phyloP scores from a whole-genome alignment of 768 basidiomycete genomes.

The Hortiboletus campestris region DNA sequence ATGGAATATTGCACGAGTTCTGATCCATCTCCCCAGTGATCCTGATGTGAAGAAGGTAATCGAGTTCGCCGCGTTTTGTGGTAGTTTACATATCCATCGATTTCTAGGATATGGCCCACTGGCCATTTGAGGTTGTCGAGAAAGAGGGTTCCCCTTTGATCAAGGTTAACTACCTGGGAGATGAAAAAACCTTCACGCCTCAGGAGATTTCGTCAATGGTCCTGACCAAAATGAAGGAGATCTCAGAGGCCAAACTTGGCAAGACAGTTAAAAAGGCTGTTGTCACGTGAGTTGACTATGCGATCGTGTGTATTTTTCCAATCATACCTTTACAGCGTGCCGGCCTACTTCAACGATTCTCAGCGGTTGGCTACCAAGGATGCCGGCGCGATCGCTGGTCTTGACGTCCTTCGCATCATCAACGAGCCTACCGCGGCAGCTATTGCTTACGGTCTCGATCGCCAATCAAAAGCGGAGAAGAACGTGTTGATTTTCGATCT shows the following conservation, averaged over 20 bases:
- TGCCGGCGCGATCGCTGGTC: constrained; percentile 95
- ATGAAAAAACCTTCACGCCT: constrained; percentile 95
- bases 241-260: constrained; percentile 97
- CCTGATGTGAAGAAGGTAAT: constrained; percentile 86
- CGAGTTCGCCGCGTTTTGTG: neutral
- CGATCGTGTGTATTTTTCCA: constrained; percentile 4
- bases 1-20: neutral
- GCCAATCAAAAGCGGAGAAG: constrained; percentile 91
- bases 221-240: constrained; percentile 99
- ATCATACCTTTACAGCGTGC: constrained; percentile 54
- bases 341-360: constrained; percentile 99
- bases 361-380: constrained; percentile 99
- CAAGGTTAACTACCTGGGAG: constrained; percentile 92
- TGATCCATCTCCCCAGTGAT: constrained; percentile 50
- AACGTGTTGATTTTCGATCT: constrained; percentile 99
- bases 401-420: constrained; percentile 99
- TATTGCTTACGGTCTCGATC: constrained; percentile 97
- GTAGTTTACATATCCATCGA: neutral
- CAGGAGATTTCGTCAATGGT: constrained; percentile 99
- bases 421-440: constrained; percentile 99
- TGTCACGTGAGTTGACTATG: constrained; percentile 72
- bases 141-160: constrained; percentile 97
- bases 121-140: constrained; percentile 97
- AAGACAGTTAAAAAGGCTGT: constrained; percentile 99
- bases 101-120: constrained; percentile 86